Percentiles rank a stretch among this genome's conserved stretches.
Evolutionary conservation across 129 eudicot species (phyloP).

Genomic region (Chrysanthemum lavandulifolium): DNA sequence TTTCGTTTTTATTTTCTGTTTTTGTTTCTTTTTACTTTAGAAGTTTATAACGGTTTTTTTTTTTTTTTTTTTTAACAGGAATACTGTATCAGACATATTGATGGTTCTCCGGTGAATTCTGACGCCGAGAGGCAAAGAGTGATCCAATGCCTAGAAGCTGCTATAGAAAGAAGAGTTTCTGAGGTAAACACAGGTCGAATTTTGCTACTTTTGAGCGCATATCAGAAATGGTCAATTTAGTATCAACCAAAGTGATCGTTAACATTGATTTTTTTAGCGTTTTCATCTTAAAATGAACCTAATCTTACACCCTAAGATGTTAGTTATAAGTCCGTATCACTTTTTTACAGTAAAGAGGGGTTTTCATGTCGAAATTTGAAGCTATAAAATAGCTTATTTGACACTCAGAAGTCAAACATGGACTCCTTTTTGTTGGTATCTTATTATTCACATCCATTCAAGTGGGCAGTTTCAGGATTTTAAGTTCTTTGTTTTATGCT

Average conservation of each 20-base stretch:
- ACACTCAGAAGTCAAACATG: constrained; percentile 12
- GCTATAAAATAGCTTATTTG: not conserved
- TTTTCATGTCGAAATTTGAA: not conserved
- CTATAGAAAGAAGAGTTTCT: constrained; percentile 91
- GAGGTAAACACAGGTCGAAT: constrained; percentile 48
- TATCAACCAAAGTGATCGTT: not conserved
- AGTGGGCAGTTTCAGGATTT: constrained; percentile 16
- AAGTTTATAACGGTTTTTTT: not conserved
- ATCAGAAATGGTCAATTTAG: not conserved
- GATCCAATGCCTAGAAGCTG: constrained; percentile 98
- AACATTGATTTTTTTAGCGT: not conserved
- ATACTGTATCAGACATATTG: constrained; percentile 79
- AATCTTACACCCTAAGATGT: not conserved
- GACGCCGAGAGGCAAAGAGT: constrained; percentile 96
- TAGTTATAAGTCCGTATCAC: not conserved
- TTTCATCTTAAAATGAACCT: not conserved
- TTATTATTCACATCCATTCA: not conserved
- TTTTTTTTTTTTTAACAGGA: constrained; percentile 63
- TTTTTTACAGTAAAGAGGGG: not conserved
- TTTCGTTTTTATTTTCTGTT: not conserved
- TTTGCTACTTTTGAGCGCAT: constrained; percentile 14
- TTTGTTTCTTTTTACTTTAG: not conserved
- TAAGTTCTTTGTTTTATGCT: constrained; percentile 17
- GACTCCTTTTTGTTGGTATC: constrained; percentile 1
- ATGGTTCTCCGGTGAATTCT: constrained; percentile 92